Base-by-base conservation (phyloP, 2,329 filamentous ascomycete species). In the Hypoxylon sp. region DNA sequence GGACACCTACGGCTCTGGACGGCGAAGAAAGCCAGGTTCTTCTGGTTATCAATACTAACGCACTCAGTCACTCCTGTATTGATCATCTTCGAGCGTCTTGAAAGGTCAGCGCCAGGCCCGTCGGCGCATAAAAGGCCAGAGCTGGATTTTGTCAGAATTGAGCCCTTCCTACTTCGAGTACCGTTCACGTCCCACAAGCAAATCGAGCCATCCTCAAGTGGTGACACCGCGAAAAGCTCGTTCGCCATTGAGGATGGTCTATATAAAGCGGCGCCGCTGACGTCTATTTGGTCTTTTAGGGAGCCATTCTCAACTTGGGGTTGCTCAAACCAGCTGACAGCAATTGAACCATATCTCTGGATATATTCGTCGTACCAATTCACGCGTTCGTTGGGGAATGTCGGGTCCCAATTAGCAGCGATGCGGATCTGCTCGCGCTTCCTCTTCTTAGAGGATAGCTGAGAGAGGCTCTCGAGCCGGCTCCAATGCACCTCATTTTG, bases 301-400 rank as follows among this genome's bases (percentile, higher is more conserved):
- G 80, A 77, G 17, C 81, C 79, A 35, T 84, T 79, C 59, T 75
- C 76, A 42, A 83, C 76, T 9, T 80, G 80, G 8, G 91, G 90
- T 60, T 88, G 85, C 76, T 94, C 87, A 46, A 97, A 84, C 94
- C 94, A 98, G 73, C 87, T 91, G 58, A 94, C 83, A 13, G 85
- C 86, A n/a, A 94, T 85, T 0, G 91, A 90, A 0, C 89, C 94
- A 79, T 94, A 87, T 35, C 94, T 87, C 58, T 94, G 93, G 69
- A 97, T 91, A 76, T 94, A 97, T 79, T 98, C 94, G 61, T 92
- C 87, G 78, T 97, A 97, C 91, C 94, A 98, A 53, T 92, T 89
- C 19, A 94, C 85, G 44, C 83, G 84, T 80, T 98, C 94, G 3
- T 81, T 82, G 0, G 90, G 87, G 70, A 91, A 94, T 0, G 88